These are phyloP conservation scores for Luvunga scandens DNA, from an alignment of 345 rosid species.

Conservation along the genomic window DNA sequence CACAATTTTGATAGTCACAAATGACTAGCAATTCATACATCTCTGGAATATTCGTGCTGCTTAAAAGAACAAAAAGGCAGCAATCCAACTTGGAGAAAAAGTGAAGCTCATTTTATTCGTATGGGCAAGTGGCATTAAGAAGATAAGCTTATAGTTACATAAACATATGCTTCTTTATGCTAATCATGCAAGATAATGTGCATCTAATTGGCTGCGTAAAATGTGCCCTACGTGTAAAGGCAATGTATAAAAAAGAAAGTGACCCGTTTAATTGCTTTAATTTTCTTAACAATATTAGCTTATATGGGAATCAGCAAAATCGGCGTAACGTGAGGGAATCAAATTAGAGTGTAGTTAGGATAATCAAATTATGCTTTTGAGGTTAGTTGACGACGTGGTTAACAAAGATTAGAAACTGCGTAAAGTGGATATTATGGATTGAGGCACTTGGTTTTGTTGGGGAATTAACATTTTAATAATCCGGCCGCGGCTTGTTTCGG, in stretches of 20 bases:
- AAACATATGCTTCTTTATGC: not conserved
- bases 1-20: no score
- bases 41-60: not conserved
- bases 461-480: not conserved
- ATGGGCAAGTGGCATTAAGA: conserved; percentile 12
- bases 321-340: conserved; percentile 21
- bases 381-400: not conserved
- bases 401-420: not conserved
- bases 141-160: not conserved
- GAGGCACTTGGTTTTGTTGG: not conserved
- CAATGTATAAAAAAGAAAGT: conserved; percentile 8
- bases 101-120: not conserved
- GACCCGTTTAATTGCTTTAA: conserved; percentile 8
- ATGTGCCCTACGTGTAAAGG: conserved; percentile 29
- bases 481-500: not conserved
- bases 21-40: not conserved
- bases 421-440: not conserved
- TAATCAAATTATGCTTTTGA: conserved; percentile 4
- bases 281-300: not conserved
- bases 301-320: conserved; percentile 7
- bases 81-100: conserved; percentile 7
- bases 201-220: conserved; percentile 6
- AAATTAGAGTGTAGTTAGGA: not conserved
- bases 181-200: conserved; percentile 12
- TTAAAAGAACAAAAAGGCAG: conserved; percentile 11